A percentile compares a stretch with the other conserved stretches of the same genome.
phyloP scores from a whole-genome alignment of 1,139 yeast species.

The Entelexis sorbosivorans region DNA sequence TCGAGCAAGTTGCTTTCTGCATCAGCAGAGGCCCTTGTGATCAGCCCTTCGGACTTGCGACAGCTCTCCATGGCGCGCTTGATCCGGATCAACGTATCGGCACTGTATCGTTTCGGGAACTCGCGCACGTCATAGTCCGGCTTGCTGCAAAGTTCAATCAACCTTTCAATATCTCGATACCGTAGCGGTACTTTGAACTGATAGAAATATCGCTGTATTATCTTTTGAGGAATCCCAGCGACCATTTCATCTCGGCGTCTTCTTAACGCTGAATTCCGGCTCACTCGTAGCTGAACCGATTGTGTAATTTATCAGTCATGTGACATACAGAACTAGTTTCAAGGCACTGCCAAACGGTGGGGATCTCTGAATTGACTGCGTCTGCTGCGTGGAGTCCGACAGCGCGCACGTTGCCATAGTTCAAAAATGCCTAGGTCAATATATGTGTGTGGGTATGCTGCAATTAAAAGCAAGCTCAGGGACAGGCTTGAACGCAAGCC shows the following conservation, averaged over 20 bases:
- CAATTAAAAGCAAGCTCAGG: no score
- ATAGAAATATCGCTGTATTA: conserved; percentile 26
- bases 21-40: conserved; percentile 37
- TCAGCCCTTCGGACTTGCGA: conserved; percentile 48
- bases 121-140: conserved; percentile 21
- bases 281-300: neutral
- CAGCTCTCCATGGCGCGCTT: conserved; percentile 55
- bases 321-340: neutral
- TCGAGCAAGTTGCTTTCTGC: conserved; percentile 65
- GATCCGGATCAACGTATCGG: conserved; percentile 55
- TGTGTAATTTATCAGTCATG: neutral
- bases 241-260: conserved; percentile 13
- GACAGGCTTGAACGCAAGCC: no score
- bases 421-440: no score
- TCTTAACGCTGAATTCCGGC: no score
- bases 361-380: no score
- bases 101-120: conserved; percentile 26
- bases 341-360: no score
- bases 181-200: conserved; percentile 27
- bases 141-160: conserved; percentile 23
- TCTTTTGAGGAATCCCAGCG: conserved; percentile 23
- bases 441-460: no score
- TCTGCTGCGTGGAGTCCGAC: no score
- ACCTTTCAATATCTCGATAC: conserved; percentile 24
- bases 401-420: no score